Evolutionary conservation across 768 basidiomycete genomes (phyloP).

Genomic region (Psilocybe cyanescens): DNA sequence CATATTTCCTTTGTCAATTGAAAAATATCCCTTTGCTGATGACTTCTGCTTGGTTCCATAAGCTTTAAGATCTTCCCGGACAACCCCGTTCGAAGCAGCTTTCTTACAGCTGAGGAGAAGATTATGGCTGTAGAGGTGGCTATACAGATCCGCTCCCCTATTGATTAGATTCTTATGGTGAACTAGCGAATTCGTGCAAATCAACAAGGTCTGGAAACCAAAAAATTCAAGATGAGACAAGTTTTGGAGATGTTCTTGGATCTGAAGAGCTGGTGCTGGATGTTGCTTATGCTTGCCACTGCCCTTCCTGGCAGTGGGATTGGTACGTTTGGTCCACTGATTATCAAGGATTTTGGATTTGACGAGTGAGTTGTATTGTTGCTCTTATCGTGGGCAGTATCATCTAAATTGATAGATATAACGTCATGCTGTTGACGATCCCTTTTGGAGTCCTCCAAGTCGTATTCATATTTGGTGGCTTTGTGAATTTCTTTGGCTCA

Average conservation of each 20-base stretch:
- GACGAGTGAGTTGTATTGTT: conserved; percentile 25
- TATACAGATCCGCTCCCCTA: neutral
- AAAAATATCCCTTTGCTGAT: neutral
- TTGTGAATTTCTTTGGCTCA: conserved; percentile 23
- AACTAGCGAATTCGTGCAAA: conserved; percentile 33
- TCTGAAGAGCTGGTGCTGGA: conserved; percentile 39
- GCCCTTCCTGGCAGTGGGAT: conserved; percentile 30
- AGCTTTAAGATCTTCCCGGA: conserved; percentile 38
- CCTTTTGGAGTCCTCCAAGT: conserved; percentile 35
- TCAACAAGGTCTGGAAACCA: conserved; percentile 37
- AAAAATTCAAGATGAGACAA: conserved; percentile 34
- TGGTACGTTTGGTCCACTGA: conserved; percentile 32
- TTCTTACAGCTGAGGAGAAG: conserved; percentile 33
- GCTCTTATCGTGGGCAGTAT: neutral
- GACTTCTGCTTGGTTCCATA: neutral
- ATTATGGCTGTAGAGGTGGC: conserved; percentile 34
- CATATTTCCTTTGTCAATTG: neutral
- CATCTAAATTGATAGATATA: conserved; percentile 21
- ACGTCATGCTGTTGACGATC: conserved; percentile 34
- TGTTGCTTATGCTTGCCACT: conserved; percentile 25
- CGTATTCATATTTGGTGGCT: conserved; percentile 26
- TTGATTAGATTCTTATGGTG: too few species aligned
- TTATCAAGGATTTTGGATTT: conserved; percentile 36
- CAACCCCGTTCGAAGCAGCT: conserved; percentile 33
- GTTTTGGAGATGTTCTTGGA: conserved; percentile 35